Base-by-base conservation (phyloP, 345 rosid species). In the Balakata baccata region DNA sequence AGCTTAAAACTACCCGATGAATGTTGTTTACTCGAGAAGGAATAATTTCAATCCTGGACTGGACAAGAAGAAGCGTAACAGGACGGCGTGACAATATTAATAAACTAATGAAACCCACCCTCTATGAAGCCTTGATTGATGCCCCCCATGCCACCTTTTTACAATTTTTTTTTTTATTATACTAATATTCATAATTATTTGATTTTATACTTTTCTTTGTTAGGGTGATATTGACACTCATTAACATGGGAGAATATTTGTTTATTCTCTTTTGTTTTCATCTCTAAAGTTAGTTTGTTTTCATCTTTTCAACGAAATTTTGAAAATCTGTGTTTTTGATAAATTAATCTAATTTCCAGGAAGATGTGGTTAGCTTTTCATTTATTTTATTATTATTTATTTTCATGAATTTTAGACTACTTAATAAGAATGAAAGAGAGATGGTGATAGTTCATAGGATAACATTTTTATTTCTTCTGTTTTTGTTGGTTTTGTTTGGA, bases 141-240 rank as follows among this genome's bases (percentile, higher is more conserved):
- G 34, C 34, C 34, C 34, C 34, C 34, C 1, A 29, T 29, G 2
- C 34, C 34, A 29, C 34, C 34, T 29, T 29, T 29, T 29, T 29
- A 29, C 34, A 29, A 29, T 1, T 2, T 29, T 29, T 29, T 29
- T 29, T 1, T 29, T 29, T 29, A n/a, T n/a, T n/a, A n/a, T n/a
- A n/a, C n/a, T 29, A 29, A 29, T 29, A 29, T 29, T 29, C 34
- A 29, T 29, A 29, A 29, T 29, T 29, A 29, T 29, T 29, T 29
- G 1, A 1, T 29, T 29, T 29, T 29, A 29, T 29, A 1, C 34
- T 29, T 29, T 29, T 29, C 34, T 29, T 29, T 29, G 34, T 29
- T 29, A 29, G 34, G 77, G 69, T 78, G 92, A 84, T 74, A 78
- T 71, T 62, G 90, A 80, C 87, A 84, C 82, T 89, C 89, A 85